Evolutionary conservation across 2,329 filamentous ascomycete species (phyloP).

Genomic region (Zymoseptoria pseudotritici): DNA sequence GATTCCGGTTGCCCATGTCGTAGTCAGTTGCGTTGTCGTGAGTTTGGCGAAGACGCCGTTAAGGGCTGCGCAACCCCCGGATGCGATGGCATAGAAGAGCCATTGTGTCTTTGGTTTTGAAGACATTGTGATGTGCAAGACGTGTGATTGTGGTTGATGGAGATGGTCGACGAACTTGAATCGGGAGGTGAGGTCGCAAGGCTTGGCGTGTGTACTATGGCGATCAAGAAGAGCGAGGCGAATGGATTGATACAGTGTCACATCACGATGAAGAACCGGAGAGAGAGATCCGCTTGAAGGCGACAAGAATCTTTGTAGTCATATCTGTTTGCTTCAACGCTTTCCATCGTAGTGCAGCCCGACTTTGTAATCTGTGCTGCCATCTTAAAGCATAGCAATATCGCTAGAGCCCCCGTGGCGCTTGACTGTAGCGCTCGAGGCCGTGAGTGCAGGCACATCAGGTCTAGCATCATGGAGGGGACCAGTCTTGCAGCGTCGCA

Average conservation of each 20-base stretch:
- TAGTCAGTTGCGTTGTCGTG: conserved; percentile 57
- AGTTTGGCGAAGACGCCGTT: conserved; percentile 81
- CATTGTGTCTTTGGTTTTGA: conserved; percentile 29
- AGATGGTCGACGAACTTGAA: neutral
- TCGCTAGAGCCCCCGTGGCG: neutral
- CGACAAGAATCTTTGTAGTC: too few relatives aligned
- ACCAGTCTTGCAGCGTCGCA: neutral
- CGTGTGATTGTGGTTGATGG: neutral
- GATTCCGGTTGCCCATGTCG: conserved; percentile 44
- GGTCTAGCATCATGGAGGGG: neutral
- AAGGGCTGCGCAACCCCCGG: conserved; percentile 69
- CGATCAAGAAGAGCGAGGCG: neutral
- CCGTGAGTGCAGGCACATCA: neutral
- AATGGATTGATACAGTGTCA: neutral
- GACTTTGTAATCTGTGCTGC: neutral
- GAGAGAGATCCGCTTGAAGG: too few relatives aligned
- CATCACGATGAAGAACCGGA: too few relatives aligned
- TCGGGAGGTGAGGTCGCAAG: neutral
- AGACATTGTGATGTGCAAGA: conserved; percentile 4
- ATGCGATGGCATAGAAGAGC: conserved; percentile 63
- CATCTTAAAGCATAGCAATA: neutral
- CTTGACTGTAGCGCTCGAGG: neutral
- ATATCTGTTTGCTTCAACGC: neutral
- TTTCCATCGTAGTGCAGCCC: neutral
- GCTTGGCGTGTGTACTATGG: neutral